A percentile compares a stretch with the other conserved stretches of the same genome.
Conservation (phyloP, 352 stramenopile genomes). For the Thalassiosira mediterranea region DNA sequence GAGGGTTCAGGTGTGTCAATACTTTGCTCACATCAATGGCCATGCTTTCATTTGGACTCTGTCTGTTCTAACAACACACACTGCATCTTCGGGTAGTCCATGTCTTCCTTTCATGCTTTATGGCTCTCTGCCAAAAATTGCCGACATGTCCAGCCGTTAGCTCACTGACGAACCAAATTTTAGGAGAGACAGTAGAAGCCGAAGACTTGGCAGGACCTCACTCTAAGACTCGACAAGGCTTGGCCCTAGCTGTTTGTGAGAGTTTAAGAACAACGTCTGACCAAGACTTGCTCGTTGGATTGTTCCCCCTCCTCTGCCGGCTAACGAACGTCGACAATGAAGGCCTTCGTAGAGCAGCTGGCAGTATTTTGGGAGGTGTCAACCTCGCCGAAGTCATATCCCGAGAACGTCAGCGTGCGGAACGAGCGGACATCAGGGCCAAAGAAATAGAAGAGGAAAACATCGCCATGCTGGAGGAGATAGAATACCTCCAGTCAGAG, state of each 20-base stretch:
- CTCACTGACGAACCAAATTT: constrained; percentile 55
- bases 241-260: constrained; percentile 58
- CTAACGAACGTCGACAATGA: constrained; percentile 64
- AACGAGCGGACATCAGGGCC: constrained; percentile 44
- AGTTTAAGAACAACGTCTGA: constrained; percentile 49
- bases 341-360: constrained; percentile 54
- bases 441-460: constrained; percentile 64
- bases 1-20: constrained; percentile 32
- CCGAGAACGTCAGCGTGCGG: constrained; percentile 41
- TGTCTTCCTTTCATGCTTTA: constrained; percentile 63
- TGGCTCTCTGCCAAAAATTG: constrained; percentile 57
- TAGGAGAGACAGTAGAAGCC: constrained; percentile 48
- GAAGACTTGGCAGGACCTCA: constrained; percentile 12
- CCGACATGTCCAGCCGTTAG: constrained; percentile 37
- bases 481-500: constrained; percentile 57
- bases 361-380: constrained; percentile 51
- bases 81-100: constrained; percentile 30
- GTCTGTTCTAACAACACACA: too few species aligned
- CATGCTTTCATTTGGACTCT: too few species aligned
- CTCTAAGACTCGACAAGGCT: constrained; percentile 48
- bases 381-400: constrained; percentile 55
- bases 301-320: constrained; percentile 56
- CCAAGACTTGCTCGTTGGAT: constrained; percentile 51
- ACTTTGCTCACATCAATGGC: background rate
- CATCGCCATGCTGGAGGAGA: constrained; percentile 55